phyloP scores from a whole-genome alignment of 345 rosid species.

The Eutrema japonicum region DNA sequence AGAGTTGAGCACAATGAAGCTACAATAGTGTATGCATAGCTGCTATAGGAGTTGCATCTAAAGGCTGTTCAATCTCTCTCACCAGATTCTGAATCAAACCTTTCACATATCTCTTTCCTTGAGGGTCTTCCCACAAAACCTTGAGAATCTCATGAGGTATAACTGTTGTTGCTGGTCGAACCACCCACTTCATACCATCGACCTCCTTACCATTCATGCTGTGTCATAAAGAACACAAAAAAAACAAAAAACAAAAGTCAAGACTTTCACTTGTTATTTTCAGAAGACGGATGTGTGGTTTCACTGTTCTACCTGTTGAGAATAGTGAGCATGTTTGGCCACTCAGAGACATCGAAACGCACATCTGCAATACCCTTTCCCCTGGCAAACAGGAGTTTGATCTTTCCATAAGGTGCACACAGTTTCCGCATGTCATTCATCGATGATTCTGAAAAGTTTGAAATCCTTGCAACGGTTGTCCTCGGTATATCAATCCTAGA shows the following conservation, averaged over 20 bases:
- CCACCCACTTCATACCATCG: slow-evolving; percentile 41
- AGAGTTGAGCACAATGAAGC: slow-evolving; percentile 13
- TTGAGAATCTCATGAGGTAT: slow-evolving; percentile 45
- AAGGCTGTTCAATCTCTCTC: slow-evolving; percentile 31
- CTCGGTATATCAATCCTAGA: slow-evolving; percentile 56
- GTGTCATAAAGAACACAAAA: slow-evolving; percentile 14
- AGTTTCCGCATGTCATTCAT: background rate
- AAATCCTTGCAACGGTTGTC: slow-evolving; percentile 51
- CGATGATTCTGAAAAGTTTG: slow-evolving; percentile 18
- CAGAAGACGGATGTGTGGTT: background rate
- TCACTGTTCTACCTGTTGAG: slow-evolving; percentile 41
- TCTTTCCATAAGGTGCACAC: slow-evolving; percentile 40
- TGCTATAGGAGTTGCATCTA: background rate
- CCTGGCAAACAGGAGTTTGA: background rate
- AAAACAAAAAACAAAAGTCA: background rate
- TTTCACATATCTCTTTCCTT: slow-evolving; percentile 42
- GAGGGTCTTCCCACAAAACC: slow-evolving; percentile 49
- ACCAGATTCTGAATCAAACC: slow-evolving; percentile 28
- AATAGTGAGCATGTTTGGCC: slow-evolving; percentile 56
- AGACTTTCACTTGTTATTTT: background rate
- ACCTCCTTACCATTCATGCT: slow-evolving; percentile 49
- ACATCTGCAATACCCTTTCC: slow-evolving; percentile 30
- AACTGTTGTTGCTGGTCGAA: slow-evolving; percentile 42
- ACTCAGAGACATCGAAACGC: slow-evolving; percentile 42
- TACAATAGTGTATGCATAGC: background rate